These are phyloP conservation scores for Sporothrix protearum DNA, from an alignment of 2,329 filamentous ascomycete genomes.

Conservation along the genomic window DNA sequence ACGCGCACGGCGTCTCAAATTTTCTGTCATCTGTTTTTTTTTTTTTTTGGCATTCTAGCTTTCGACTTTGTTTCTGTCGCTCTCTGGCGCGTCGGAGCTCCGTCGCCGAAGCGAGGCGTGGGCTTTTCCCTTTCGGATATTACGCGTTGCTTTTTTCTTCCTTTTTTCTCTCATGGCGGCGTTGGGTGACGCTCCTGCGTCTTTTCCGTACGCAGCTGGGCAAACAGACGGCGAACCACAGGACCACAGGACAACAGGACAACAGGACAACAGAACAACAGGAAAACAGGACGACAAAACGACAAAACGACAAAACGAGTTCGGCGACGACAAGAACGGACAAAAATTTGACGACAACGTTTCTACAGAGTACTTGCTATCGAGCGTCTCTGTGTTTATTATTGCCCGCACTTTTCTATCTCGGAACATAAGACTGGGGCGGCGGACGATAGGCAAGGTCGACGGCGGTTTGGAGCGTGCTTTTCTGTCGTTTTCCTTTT, in stretches of 20 bases:
- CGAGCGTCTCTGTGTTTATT: neutral
- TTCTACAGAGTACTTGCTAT: neutral
- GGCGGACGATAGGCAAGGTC: neutral
- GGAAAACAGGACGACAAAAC: neutral
- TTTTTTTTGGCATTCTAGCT: neutral
- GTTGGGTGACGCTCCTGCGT: neutral
- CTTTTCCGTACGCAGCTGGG: neutral
- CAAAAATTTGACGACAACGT: neutral
- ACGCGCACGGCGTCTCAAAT: neutral
- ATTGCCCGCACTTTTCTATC: neutral
- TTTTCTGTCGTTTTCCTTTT: neutral
- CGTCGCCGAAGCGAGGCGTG: neutral
- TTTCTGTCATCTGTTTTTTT: conserved; percentile 6
- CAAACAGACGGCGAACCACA: too few species aligned
- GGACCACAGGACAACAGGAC: conserved; percentile 3
- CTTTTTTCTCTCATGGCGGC: neutral
- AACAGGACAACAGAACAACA: neutral
- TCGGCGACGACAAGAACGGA: too few species aligned
- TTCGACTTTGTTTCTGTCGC: neutral
- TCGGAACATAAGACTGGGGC: neutral
- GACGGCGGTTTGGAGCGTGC: neutral
- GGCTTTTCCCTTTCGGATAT: neutral
- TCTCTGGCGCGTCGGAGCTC: conserved; percentile 5
- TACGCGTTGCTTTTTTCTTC: neutral
- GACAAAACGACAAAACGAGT: neutral